A percentile compares a stretch with the other conserved stretches of the same genome.
Conservation (phyloP, 2,329 filamentous ascomycete genomes). For the Colletotrichum plurivorum region DNA sequence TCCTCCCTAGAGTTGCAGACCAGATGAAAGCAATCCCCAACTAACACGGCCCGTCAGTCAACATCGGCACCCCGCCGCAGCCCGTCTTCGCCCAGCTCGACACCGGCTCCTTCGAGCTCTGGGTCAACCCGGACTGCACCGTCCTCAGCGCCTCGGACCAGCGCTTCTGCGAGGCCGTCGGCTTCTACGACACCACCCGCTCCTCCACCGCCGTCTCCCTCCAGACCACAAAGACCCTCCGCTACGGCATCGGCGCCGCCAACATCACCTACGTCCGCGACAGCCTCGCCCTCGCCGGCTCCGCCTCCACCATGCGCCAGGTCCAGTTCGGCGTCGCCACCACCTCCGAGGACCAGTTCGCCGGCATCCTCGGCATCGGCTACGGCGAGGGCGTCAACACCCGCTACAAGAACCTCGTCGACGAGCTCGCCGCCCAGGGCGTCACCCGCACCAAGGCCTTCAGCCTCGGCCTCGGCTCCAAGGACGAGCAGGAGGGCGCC, state of each 20-base stretch:
- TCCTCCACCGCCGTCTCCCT: slow-evolving; percentile 57
- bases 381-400: slow-evolving; percentile 68
- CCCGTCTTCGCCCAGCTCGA: slow-evolving; percentile 69
- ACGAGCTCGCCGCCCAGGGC: slow-evolving; percentile 64
- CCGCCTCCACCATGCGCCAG: slow-evolving; percentile 56
- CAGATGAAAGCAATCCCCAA: no score
- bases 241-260: slow-evolving; percentile 67
- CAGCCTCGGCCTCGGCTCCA: slow-evolving; percentile 75
- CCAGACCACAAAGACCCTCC: slow-evolving; percentile 55
- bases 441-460: slow-evolving; percentile 74
- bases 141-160: slow-evolving; percentile 57
- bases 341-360: slow-evolving; percentile 60
- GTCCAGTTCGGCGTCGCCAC: slow-evolving; percentile 78
- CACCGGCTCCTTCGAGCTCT: slow-evolving; percentile 73
- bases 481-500: slow-evolving; percentile 71
- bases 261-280: slow-evolving; percentile 66
- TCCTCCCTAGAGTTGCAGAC: no score
- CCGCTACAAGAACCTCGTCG: slow-evolving; percentile 65
- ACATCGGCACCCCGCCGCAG: slow-evolving; percentile 69
- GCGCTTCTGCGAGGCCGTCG: slow-evolving; percentile 61
- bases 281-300: slow-evolving; percentile 58
- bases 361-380: slow-evolving; percentile 81
- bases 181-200: slow-evolving; percentile 57
- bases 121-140: slow-evolving; percentile 74
- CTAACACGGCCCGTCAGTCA: slow-evolving; percentile 45